Evolutionary conservation across 176 grass and related monocot genomes (phyloP).

Genomic region (Cenchrus purpureus): DNA sequence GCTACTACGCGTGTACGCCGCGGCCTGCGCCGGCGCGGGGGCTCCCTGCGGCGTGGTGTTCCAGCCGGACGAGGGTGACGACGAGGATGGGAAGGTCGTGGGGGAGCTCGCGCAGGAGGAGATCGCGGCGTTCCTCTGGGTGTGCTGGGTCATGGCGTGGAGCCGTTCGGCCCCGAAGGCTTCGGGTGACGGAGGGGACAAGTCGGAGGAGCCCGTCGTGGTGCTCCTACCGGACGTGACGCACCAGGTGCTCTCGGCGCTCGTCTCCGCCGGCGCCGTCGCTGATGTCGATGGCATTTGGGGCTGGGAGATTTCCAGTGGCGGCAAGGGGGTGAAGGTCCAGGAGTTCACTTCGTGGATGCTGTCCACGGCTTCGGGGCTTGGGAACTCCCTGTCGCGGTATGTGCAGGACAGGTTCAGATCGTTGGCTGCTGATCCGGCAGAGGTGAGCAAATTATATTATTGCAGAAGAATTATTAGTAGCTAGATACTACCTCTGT

Average conservation of each 20-base stretch:
- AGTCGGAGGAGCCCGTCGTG: conserved; percentile 46
- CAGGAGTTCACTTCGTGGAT: conserved; percentile 80
- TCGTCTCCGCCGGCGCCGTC: conserved; percentile 62
- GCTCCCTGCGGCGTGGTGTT: conserved; percentile 52
- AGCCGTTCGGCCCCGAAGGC: conserved; percentile 15
- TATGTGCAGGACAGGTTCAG: conserved; percentile 74
- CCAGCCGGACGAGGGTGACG: conserved; percentile 42
- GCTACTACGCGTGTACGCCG: conserved; percentile 69
- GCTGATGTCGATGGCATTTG: conserved; percentile 58
- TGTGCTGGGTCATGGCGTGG: conserved; percentile 84
- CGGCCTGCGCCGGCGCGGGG: conserved; percentile 47
- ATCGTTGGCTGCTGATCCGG: conserved; percentile 36
- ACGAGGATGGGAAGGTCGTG: conserved; percentile 56
- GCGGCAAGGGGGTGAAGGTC: conserved; percentile 58
- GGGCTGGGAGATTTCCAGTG: conserved; percentile 55
- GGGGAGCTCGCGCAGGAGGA: conserved; percentile 61
- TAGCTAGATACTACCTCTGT: neutral
- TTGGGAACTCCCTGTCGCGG: conserved; percentile 57
- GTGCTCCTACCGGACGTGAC: conserved; percentile 66
- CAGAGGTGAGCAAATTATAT: conserved; percentile 50
- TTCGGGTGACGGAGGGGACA: conserved; percentile 13
- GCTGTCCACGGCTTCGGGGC: conserved; percentile 52
- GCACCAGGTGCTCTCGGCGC: conserved; percentile 64
- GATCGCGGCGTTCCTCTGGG: conserved; percentile 66
- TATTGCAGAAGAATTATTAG: conserved; percentile 2